Evolutionary conservation across 768 basidiomycete genomes (phyloP).

Genomic region (Pleurotus cornucopiae): DNA sequence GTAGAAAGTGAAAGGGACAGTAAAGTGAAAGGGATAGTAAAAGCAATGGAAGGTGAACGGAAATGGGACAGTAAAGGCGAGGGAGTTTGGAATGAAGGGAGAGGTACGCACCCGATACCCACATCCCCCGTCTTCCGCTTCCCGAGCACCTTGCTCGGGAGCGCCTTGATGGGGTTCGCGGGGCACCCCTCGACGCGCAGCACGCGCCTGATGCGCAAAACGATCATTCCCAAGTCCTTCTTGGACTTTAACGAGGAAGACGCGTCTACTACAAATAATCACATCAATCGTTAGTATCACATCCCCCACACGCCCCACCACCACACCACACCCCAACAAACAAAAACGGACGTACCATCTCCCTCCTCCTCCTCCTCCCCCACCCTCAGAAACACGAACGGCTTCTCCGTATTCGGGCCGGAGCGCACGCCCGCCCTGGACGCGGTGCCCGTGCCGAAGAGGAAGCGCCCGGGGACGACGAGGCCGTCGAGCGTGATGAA

Average conservation of each 20-base stretch:
- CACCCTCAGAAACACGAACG: slow-evolving; percentile 54
- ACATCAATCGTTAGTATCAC: no score
- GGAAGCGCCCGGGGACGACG: slow-evolving; percentile 57
- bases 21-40: no score
- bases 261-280: background rate
- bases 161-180: slow-evolving; percentile 38
- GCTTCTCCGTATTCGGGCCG: slow-evolving; percentile 45
- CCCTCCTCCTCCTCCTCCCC: slow-evolving; percentile 31
- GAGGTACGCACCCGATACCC: slow-evolving; percentile 38
- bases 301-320: no score
- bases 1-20: no score
- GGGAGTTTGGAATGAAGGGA: background rate
- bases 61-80: background rate
- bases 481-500: slow-evolving; percentile 66
- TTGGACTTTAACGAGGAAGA: background rate
- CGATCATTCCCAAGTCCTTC: slow-evolving; percentile 50
- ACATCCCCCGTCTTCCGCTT: slow-evolving; percentile 39
- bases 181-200: slow-evolving; percentile 28
- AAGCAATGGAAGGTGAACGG: no score
- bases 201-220: slow-evolving; percentile 45
- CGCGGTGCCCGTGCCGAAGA: slow-evolving; percentile 52
- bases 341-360: slow-evolving; percentile 20
- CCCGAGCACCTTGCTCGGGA: slow-evolving; percentile 29
- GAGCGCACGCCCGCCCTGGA: slow-evolving; percentile 51
- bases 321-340: no score